A percentile compares a stretch with the other conserved stretches of the same genome.
phyloP scores from a whole-genome alignment of 352 stramenopile genomes.

The Thraustotheca clavata region DNA sequence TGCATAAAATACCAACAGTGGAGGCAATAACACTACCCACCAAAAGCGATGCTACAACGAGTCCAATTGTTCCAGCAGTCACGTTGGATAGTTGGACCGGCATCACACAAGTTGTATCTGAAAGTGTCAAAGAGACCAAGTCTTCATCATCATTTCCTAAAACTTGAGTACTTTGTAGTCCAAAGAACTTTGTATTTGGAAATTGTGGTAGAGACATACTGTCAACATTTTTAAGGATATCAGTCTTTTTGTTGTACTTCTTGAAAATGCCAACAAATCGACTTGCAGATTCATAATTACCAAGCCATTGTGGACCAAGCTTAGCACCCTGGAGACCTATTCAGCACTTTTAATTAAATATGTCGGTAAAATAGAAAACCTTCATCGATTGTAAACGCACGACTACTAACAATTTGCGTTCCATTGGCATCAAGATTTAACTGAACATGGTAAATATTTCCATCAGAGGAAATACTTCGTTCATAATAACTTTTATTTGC shows the following conservation, averaged over 20 bases:
- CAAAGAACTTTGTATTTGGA: constrained; percentile 27
- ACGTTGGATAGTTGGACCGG: constrained; percentile 46
- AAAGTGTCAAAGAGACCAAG: not conserved
- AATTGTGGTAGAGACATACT: constrained; percentile 41
- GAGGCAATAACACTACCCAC: constrained; percentile 62
- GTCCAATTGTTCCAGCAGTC: constrained; percentile 43
- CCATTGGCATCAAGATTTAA: not conserved
- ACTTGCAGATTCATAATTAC: not conserved
- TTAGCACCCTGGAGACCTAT: not conserved
- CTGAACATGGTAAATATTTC: not conserved
- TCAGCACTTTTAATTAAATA: not conserved
- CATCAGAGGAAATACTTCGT: not conserved
- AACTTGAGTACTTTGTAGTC: constrained; percentile 25
- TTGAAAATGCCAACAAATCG: constrained; percentile 53
- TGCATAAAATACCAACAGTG: constrained; percentile 46
- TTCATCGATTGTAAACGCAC: not conserved
- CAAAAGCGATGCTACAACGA: constrained; percentile 65
- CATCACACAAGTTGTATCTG: constrained; percentile 34
- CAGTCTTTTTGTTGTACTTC: constrained; percentile 41
- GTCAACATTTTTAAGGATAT: constrained; percentile 41
- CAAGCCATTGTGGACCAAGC: not conserved
- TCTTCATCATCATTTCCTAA: not conserved
- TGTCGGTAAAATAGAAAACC: not conserved
- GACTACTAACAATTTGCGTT: constrained; percentile 23
- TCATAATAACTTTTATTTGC: not conserved